Evolutionary conservation across 805 yeast genomes (phyloP).

Genomic region (Myxozyma neglecta): DNA sequence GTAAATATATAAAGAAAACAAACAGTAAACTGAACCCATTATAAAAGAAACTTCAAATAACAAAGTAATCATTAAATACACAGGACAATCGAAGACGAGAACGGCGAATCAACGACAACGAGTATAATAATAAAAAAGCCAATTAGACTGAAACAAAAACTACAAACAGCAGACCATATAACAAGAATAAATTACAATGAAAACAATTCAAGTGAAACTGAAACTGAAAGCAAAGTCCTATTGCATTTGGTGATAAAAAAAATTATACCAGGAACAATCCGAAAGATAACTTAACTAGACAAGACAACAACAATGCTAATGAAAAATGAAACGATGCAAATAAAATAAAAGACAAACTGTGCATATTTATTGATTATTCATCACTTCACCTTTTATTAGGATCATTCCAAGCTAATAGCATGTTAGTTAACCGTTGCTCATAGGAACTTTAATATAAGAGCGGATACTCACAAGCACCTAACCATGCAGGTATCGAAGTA

Average conservation of each 20-base stretch:
- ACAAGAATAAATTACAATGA: neutral
- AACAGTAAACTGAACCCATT: slow-evolving; percentile 4
- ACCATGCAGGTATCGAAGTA: slow-evolving; percentile 2
- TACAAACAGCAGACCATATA: neutral
- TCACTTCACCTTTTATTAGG: slow-evolving; percentile 1
- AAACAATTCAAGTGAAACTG: neutral
- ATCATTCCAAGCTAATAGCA: slow-evolving; percentile 1
- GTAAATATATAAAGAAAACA: slow-evolving; percentile 2
- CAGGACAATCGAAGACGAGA: neutral
- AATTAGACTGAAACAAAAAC: neutral
- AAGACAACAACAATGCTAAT: neutral
- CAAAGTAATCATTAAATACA: neutral
- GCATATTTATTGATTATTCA: neutral
- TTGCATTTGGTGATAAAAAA: too few species aligned
- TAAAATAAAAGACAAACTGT: neutral
- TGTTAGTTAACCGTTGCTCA: neutral
- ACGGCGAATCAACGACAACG: neutral
- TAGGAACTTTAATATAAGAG: too few species aligned
- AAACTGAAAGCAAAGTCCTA: neutral
- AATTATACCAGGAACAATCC: too few species aligned
- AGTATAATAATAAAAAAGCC: neutral
- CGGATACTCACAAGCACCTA: slow-evolving; percentile 2
- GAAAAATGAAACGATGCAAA: neutral
- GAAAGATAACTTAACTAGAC: neutral
- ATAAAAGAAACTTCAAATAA: slow-evolving; percentile 3